These are phyloP conservation scores for Candida tetrigidarum DNA, from an alignment of 1,139 yeast genomes.

Conservation along the genomic window DNA sequence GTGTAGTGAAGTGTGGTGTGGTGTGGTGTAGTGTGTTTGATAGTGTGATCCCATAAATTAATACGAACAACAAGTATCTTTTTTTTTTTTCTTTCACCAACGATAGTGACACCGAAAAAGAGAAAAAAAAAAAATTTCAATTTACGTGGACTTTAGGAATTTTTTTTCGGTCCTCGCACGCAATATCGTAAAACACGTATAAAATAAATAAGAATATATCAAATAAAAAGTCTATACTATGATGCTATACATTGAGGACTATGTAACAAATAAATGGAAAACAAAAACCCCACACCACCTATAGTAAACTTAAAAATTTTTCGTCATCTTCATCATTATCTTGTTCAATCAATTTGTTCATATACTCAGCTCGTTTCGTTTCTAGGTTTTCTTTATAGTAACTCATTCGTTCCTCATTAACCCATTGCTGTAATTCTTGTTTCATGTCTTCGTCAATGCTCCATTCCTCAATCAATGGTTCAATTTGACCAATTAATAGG, in stretches of 20 bases:
- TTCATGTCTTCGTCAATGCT: conserved; percentile 36
- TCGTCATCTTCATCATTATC: conserved; percentile 36
- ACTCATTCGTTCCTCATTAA: conserved; percentile 24
- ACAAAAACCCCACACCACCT: conserved; percentile 6
- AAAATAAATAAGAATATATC: too few species aligned
- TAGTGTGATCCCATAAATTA: neutral
- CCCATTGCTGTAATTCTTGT: conserved; percentile 25
- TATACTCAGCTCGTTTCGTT: conserved; percentile 29
- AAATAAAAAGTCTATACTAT: neutral
- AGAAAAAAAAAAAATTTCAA: conserved; percentile 1
- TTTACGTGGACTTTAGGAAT: conserved; percentile 3
- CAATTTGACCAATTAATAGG: conserved; percentile 34
- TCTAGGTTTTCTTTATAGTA: conserved; percentile 30
- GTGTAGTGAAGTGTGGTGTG: too few species aligned
- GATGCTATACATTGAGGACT: neutral
- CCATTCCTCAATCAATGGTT: conserved; percentile 43
- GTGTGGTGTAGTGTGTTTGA: neutral
- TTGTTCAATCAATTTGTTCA: conserved; percentile 27
- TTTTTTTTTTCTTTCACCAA: conserved; percentile 5
- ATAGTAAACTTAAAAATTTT: conserved; percentile 36
- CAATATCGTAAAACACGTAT: too few species aligned
- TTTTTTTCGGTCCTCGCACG: neutral
- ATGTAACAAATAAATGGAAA: neutral
- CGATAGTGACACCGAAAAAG: neutral
- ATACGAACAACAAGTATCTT: conserved; percentile 1